Base-by-base conservation (phyloP, 495 filamentous ascomycete species). In the Pseudevernia furfuracea region DNA sequence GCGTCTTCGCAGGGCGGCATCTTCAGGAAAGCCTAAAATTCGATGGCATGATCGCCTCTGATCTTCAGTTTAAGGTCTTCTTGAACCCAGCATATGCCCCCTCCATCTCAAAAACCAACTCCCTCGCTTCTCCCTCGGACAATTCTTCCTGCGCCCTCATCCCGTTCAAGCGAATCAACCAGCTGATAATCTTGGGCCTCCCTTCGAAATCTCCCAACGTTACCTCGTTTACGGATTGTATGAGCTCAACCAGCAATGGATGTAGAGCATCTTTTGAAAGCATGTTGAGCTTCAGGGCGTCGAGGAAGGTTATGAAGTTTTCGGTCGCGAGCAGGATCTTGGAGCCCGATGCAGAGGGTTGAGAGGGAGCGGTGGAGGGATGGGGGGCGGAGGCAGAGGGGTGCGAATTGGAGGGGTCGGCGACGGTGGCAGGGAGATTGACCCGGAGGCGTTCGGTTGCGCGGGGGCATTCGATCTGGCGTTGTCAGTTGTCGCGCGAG, bases 231-330 rank as follows among this genome's bases (percentile, higher is more conserved):
- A 96, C 95, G 3, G 89, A 89, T 64, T 96, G 92, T 48, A 99
- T 99, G 15, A 96, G 88, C 65, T 97, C 92, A 1, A 90, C 92
- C 1, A 97, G 81, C 2, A 97, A 79, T 23, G 95, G 95, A 70
- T 99, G 95, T 21, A 99, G 79, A 60, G 92, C 90, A 76, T 99
- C 93, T 74, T 99, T 99, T 10, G 92, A 91, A 17, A 92, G 78
- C 75, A 96, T 84, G 30, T 91, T 89, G 46, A 99, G 80, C 69
- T 89, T 89, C 69, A 97, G 80, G 30, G 94, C 95, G 75, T 99
- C 95, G 55, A 99, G 80, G 75, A 97, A 92, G 0, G 95, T 99
- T 74, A 99, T 97, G 72, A 99, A 99, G 72, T 96, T 92, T 75
- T 97, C 91, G 6, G 94, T 96, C 7, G 94, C 92, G 58, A 89